Evolutionary conservation across 306 rosid genomes (phyloP).

Genomic region (Fragaria ananassa): DNA sequence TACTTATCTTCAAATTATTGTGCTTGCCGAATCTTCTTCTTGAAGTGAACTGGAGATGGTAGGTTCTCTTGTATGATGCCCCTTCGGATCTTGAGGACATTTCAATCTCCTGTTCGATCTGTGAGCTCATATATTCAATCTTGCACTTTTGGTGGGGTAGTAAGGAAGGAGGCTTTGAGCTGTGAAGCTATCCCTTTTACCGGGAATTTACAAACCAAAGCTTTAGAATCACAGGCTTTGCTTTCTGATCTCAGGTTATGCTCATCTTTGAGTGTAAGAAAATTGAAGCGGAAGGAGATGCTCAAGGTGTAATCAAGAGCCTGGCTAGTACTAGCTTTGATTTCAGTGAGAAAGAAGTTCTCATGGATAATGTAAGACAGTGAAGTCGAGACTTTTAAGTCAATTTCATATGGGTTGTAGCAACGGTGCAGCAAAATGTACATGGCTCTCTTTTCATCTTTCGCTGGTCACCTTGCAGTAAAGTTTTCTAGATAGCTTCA

Average conservation of each 20-base stretch:
- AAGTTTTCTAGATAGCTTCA: neutral
- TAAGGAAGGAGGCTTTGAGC: too few species aligned
- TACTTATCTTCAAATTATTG: too few species aligned
- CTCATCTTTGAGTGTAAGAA: neutral
- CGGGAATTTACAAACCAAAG: neutral
- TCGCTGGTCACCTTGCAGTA: neutral
- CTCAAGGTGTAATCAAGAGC: neutral
- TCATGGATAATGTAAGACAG: neutral
- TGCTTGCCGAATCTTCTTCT: neutral
- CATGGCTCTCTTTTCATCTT: neutral
- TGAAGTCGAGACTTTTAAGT: neutral
- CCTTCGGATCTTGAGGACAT: neutral
- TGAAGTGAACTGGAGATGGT: neutral
- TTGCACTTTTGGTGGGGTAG: neutral
- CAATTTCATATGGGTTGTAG: neutral
- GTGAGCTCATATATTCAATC: neutral
- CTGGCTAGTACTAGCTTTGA: neutral
- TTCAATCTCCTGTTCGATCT: neutral
- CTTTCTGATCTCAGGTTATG: neutral
- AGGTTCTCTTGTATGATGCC: neutral
- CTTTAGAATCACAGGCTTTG: neutral
- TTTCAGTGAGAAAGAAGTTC: too few species aligned
- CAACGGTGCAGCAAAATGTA: neutral
- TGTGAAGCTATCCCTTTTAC: neutral
- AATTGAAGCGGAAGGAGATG: neutral